phyloP scores from a whole-genome alignment of 2,329 filamentous ascomycete genomes.

The Huntiella decipiens region DNA sequence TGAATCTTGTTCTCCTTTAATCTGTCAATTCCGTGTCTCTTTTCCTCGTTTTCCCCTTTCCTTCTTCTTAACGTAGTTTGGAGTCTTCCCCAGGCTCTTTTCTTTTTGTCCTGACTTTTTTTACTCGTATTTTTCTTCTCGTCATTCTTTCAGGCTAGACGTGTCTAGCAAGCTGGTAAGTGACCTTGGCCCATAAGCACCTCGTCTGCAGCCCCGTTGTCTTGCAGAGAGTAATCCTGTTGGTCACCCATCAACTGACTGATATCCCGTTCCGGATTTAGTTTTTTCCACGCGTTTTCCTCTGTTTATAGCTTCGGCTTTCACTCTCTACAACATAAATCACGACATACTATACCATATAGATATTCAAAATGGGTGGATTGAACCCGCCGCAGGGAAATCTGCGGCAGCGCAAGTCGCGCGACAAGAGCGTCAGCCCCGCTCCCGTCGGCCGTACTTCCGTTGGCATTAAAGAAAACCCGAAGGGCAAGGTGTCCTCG shows the following conservation, averaged over 20 bases:
- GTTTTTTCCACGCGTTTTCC: neutral
- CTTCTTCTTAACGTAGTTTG: slow-evolving; percentile 5
- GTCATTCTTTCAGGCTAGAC: slow-evolving; percentile 9
- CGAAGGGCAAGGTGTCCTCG: slow-evolving; percentile 16
- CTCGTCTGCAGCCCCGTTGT: neutral
- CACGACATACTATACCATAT: neutral
- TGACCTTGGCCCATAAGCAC: too few relatives aligned
- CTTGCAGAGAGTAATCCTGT: neutral
- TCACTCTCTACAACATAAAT: neutral
- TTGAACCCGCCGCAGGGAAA: slow-evolving; percentile 34
- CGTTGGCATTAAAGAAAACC: slow-evolving; percentile 23
- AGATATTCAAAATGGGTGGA: slow-evolving; percentile 24
- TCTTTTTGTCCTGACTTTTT: slow-evolving; percentile 7
- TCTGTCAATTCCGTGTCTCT: slow-evolving; percentile 11
- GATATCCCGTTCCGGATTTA: neutral
- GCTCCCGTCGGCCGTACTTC: slow-evolving; percentile 21
- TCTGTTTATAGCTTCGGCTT: neutral
- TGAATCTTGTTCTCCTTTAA: slow-evolving; percentile 9
- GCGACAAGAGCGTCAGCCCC: slow-evolving; percentile 25
- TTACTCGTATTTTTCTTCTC: slow-evolving; percentile 4
- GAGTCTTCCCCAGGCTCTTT: slow-evolving; percentile 8
- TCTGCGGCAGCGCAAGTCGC: slow-evolving; percentile 39
- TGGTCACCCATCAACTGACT: neutral
- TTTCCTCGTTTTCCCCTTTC: slow-evolving; percentile 11
- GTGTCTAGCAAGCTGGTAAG: neutral